A percentile compares a stretch with the other conserved stretches of the same genome.
phyloP scores from a whole-genome alignment of 805 yeast species.

The Yarrowia deformans region DNA sequence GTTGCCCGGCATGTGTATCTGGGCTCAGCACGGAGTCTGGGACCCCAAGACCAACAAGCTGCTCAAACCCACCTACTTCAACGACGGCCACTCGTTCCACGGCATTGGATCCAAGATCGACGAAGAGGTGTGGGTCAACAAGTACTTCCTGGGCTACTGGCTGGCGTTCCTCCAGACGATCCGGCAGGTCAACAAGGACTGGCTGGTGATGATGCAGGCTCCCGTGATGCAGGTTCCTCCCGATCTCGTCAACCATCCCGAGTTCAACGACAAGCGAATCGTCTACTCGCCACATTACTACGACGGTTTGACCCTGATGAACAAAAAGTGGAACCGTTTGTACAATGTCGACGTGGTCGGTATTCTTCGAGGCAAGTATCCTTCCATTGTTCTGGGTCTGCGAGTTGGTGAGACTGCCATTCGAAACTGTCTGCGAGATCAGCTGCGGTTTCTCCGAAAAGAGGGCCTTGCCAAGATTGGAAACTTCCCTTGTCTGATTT shows the following conservation, averaged over 20 bases:
- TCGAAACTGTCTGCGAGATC: slow-evolving; percentile 71
- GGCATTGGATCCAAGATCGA: slow-evolving; percentile 44
- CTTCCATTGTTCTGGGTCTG: slow-evolving; percentile 75
- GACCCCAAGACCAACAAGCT: slow-evolving; percentile 50
- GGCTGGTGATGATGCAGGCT: slow-evolving; percentile 74
- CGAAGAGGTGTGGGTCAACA: slow-evolving; percentile 65
- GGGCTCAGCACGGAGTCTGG: slow-evolving; percentile 80
- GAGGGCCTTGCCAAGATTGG: slow-evolving; percentile 76
- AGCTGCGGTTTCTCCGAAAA: slow-evolving; percentile 66
- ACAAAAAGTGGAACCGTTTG: slow-evolving; percentile 82
- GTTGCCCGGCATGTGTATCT: slow-evolving; percentile 76
- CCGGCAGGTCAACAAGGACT: slow-evolving; percentile 56
- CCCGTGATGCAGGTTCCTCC: slow-evolving; percentile 87
- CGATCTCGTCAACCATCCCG: slow-evolving; percentile 48
- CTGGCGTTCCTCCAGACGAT: slow-evolving; percentile 57
- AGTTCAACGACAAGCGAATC: slow-evolving; percentile 59
- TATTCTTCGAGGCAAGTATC: slow-evolving; percentile 77
- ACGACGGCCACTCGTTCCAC: slow-evolving; percentile 37
- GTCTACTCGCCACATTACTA: slow-evolving; percentile 89
- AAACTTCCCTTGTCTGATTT: slow-evolving; percentile 73
- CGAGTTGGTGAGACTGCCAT: slow-evolving; percentile 77
- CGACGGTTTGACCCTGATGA: slow-evolving; percentile 93
- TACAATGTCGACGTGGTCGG: slow-evolving; percentile 92
- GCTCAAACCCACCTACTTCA: slow-evolving; percentile 61
- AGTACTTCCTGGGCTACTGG: slow-evolving; percentile 68